phyloP scores from a whole-genome alignment of 345 rosid species.

The Cardamine occulta region DNA sequence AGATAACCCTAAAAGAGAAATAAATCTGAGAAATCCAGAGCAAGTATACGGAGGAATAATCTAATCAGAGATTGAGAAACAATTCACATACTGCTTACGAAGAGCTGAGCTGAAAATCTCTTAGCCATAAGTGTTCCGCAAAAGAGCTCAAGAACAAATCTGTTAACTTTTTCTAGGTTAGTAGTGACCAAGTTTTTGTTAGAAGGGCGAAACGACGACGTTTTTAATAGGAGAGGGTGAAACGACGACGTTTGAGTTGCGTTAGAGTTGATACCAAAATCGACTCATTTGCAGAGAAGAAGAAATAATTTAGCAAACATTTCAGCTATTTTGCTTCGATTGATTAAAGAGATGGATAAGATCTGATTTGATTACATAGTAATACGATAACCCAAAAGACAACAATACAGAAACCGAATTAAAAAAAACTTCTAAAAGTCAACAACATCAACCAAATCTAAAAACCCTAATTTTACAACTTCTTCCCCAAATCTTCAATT shows the following conservation, averaged over 20 bases:
- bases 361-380: slow-evolving; percentile 17
- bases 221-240: background rate
- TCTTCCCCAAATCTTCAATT: background rate
- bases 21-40: slow-evolving; percentile 47
- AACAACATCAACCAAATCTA: background rate
- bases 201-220: background rate
- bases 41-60: background rate
- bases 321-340: background rate
- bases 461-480: slow-evolving; percentile 37
- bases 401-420: background rate
- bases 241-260: background rate
- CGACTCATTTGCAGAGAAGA: background rate
- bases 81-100: slow-evolving; percentile 52
- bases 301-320: background rate
- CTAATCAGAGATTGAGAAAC: slow-evolving; percentile 46
- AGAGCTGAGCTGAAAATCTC: slow-evolving; percentile 49
- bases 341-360: background rate
- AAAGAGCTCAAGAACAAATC: background rate
- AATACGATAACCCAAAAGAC: no score
- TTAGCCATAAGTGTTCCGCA: slow-evolving; percentile 44
- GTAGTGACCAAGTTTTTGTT: background rate
- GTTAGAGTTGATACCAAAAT: background rate
- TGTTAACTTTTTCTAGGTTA: background rate
- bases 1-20: slow-evolving; percentile 52
- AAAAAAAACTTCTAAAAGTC: background rate